A percentile compares a stretch with the other conserved stretches of the same genome.
Evolutionary conservation across 2,329 filamentous ascomycete species (phyloP).

Genomic region (Pyricularia grisea): DNA sequence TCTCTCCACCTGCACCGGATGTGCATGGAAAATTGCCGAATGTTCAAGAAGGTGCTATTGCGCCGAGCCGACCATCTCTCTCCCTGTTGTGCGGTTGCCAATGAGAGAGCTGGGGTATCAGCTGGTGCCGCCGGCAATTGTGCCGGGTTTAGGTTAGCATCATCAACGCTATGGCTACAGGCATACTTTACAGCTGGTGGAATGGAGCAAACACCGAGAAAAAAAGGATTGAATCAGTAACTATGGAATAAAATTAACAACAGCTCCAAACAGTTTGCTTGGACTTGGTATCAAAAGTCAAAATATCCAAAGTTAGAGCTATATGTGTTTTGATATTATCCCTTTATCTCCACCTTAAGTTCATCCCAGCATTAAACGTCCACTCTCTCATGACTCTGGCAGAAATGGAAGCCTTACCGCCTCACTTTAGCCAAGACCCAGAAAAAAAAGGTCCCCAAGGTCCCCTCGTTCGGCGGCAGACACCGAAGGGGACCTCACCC

Average conservation of each 20-base stretch:
- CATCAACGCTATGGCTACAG: neutral
- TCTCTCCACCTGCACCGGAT: neutral
- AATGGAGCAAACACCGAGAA: neutral
- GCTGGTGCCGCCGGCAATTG: neutral
- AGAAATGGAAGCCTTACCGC: neutral
- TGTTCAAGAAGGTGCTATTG: neutral
- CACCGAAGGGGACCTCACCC: neutral
- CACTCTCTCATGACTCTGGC: neutral
- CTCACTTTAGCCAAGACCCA: neutral
- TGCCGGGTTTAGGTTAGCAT: no score
- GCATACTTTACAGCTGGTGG: neutral
- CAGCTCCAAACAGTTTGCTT: no score
- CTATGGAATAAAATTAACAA: no score
- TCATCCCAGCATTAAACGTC: neutral
- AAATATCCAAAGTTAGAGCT: no score
- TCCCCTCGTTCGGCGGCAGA: neutral
- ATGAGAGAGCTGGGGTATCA: neutral
- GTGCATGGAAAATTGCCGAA: neutral
- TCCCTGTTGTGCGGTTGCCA: neutral
- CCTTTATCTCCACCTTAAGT: neutral
- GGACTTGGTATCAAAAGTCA: no score
- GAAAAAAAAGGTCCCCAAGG: neutral
- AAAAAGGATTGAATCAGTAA: no score
- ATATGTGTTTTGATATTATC: no score
- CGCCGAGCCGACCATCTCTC: neutral